A percentile compares a stretch with the other conserved stretches of the same genome.
These are phyloP conservation scores for Chlorophyllum brunneum DNA, from an alignment of 768 basidiomycete genomes.

Conservation along the genomic window DNA sequence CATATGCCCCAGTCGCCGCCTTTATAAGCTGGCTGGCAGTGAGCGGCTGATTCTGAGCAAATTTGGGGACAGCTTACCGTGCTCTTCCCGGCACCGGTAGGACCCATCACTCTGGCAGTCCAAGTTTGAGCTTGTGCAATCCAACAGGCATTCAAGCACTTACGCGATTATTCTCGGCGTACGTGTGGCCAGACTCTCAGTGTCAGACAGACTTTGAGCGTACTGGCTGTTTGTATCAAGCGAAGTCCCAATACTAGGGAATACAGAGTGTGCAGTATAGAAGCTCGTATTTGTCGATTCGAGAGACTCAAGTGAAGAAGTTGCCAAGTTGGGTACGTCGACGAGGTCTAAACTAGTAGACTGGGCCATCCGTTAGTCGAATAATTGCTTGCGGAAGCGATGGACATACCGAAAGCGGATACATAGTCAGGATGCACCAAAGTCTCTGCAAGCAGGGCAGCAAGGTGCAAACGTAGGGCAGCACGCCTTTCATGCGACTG, in stretches of 20 bases:
- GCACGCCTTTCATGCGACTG: not conserved
- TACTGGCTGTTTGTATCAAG: not conserved
- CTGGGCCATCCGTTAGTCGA: too few species aligned
- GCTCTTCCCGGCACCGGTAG: constrained; percentile 22
- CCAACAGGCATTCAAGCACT: not conserved
- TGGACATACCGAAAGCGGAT: not conserved
- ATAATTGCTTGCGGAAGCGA: too few species aligned
- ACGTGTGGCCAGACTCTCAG: not conserved
- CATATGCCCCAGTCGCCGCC: not conserved
- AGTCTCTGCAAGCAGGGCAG: not conserved
- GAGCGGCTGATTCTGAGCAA: too few species aligned
- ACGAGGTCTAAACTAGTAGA: too few species aligned
- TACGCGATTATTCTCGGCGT: constrained; percentile 9
- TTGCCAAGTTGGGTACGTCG: too few species aligned
- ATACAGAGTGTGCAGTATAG: not conserved
- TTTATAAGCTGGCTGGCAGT: constrained; percentile 10
- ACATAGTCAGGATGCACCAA: not conserved
- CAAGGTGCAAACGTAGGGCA: not conserved
- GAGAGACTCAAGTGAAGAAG: not conserved
- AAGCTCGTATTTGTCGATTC: not conserved
- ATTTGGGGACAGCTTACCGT: constrained; percentile 5
- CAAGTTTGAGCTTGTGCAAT: not conserved
- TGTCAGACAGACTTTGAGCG: not conserved
- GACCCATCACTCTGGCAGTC: constrained; percentile 19
- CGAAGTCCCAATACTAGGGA: not conserved